Percentiles rank a stretch among this genome's conserved stretches.
phyloP scores from a whole-genome alignment of 2,329 filamentous ascomycete species.

The Colletotrichum sp. region DNA sequence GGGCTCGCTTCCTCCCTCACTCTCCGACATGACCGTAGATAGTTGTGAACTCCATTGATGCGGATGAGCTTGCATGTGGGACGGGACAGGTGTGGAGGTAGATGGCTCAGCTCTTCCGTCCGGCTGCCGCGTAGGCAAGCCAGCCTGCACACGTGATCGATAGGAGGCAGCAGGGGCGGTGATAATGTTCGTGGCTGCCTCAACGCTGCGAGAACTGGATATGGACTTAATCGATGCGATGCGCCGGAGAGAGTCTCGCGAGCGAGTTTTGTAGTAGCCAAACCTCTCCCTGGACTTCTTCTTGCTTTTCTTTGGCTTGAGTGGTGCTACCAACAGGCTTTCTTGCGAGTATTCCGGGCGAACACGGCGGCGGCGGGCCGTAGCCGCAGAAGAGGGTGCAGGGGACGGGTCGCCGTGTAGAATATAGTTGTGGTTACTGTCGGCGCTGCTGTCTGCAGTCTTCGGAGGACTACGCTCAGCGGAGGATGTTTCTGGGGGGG shows the following conservation, averaged over 20 bases:
- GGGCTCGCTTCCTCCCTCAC: slow-evolving; percentile 57
- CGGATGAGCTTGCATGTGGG: slow-evolving; percentile 50
- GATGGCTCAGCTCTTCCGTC: slow-evolving; percentile 30
- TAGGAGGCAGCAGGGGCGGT: slow-evolving; percentile 44
- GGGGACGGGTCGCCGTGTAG: slow-evolving; percentile 50
- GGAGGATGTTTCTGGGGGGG: slow-evolving; percentile 46
- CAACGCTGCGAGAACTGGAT: slow-evolving; percentile 58
- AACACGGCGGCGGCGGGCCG: slow-evolving; percentile 32
- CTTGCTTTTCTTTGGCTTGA: slow-evolving; percentile 53
- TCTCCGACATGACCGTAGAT: slow-evolving; percentile 68
- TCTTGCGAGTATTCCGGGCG: slow-evolving; percentile 63
- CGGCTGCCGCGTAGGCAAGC: slow-evolving; percentile 30
- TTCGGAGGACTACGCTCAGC: slow-evolving; percentile 36
- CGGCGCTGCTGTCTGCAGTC: slow-evolving; percentile 43
- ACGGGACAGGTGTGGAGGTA: background rate
- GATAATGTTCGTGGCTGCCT: slow-evolving; percentile 44
- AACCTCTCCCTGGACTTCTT: slow-evolving; percentile 54
- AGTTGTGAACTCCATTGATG: slow-evolving; percentile 70
- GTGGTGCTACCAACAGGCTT: slow-evolving; percentile 62
- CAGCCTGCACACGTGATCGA: slow-evolving; percentile 35
- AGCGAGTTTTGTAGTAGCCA: slow-evolving; percentile 53
- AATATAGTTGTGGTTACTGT: slow-evolving; percentile 58
- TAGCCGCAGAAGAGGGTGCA: slow-evolving; percentile 43
- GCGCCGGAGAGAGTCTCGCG: slow-evolving; percentile 55
- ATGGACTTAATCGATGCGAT: slow-evolving; percentile 61